These are phyloP conservation scores for Rubia occidens DNA, from an alignment of 305 asterid species.

Conservation along the genomic window DNA sequence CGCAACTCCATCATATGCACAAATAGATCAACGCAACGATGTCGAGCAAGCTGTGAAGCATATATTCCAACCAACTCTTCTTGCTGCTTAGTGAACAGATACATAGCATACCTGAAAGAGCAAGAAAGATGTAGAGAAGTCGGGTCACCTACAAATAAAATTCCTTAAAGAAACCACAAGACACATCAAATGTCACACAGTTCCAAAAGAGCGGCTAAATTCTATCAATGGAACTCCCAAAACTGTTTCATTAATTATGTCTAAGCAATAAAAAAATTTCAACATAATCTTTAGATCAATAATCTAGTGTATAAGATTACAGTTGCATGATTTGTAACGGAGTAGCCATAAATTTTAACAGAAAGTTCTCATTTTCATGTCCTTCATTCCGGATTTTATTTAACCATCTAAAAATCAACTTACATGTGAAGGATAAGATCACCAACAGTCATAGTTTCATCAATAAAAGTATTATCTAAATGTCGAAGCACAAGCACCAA, in stretches of 20 bases:
- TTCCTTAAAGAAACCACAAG: neutral
- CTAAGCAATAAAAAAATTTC: neutral
- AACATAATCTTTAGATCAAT: neutral
- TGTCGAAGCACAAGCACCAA: conserved; percentile 84
- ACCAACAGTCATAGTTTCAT: conserved; percentile 84
- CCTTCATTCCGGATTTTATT: neutral
- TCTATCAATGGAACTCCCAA: neutral
- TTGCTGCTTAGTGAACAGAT: conserved; percentile 74
- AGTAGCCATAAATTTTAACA: neutral
- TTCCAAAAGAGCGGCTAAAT: neutral
- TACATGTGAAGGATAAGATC: conserved; percentile 94
- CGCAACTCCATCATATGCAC: conserved; percentile 99
- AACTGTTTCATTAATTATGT: neutral
- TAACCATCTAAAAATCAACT: conserved; percentile 20
- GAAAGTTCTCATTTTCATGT: neutral
- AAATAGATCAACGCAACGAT: conserved; percentile 93
- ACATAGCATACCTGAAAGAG: conserved; percentile 80
- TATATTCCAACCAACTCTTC: conserved; percentile 94
- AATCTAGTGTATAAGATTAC: neutral
- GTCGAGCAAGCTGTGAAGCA: conserved; percentile 91
- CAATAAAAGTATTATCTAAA: conserved; percentile 65
- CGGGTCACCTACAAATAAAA: neutral
- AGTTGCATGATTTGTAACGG: neutral
- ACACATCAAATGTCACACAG: neutral
- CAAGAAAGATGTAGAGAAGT: conserved; percentile 14